These are phyloP conservation scores for Rhizopus stolonifer DNA, from an alignment of 371 early-diverging fungal species.

Conservation along the genomic window DNA sequence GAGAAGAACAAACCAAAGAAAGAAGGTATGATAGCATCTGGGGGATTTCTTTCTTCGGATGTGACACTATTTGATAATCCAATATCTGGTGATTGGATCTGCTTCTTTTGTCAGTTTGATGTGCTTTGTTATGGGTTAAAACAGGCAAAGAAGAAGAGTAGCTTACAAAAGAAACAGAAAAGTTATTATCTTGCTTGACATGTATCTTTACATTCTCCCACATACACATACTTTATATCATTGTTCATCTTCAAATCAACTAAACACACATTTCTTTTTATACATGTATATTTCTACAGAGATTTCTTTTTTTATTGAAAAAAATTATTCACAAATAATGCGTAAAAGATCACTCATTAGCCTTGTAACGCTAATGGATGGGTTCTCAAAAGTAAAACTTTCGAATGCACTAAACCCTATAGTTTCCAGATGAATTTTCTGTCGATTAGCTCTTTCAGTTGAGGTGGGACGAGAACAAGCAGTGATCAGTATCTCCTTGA, in stretches of 20 bases:
- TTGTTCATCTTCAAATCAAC: too few species aligned
- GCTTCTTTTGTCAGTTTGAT: slow-evolving; percentile 47
- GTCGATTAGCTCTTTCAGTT: slow-evolving; percentile 24
- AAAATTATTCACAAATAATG: slow-evolving; percentile 26
- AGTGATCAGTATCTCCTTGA: slow-evolving; percentile 66
- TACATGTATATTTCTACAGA: too few species aligned
- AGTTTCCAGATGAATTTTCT: slow-evolving; percentile 45
- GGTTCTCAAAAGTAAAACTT: slow-evolving; percentile 22
- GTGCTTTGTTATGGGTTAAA: slow-evolving; percentile 33
- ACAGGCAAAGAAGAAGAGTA: slow-evolving; percentile 33
- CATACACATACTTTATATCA: too few species aligned
- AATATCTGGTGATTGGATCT: slow-evolving; percentile 46
- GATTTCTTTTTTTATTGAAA: too few species aligned
- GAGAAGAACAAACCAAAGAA: slow-evolving; percentile 7
- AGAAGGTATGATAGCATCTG: slow-evolving; percentile 19
- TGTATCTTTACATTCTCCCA: too few species aligned
- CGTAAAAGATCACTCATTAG: slow-evolving; percentile 18
- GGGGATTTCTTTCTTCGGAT: slow-evolving; percentile 26
- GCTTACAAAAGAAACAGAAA: too few species aligned
- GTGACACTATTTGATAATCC: slow-evolving; percentile 27
- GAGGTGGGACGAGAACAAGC: slow-evolving; percentile 59
- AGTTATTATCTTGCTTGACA: too few species aligned
- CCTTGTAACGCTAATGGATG: not conserved
- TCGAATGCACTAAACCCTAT: slow-evolving; percentile 43
- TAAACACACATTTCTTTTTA: too few species aligned